phyloP scores from a whole-genome alignment of 768 basidiomycete species.

The Boletus insuetus region DNA sequence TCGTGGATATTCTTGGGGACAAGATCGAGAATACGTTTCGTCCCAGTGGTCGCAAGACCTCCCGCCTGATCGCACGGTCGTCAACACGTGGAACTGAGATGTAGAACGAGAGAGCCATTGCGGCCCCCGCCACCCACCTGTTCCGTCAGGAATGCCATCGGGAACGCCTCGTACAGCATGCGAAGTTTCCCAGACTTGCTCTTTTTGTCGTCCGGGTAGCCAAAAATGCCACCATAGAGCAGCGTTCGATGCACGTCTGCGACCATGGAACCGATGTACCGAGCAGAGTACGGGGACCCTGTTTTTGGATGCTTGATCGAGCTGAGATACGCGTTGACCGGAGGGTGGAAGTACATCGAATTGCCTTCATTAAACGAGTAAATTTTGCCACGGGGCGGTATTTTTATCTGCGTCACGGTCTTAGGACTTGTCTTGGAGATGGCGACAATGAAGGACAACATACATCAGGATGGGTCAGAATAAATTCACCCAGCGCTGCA shows the following conservation, averaged over 20 bases:
- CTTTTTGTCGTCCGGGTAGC: conserved; percentile 98
- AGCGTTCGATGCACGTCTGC: conserved; percentile 97
- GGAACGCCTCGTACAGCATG: conserved; percentile 95
- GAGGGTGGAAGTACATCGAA: conserved; percentile 87
- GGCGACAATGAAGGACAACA: conserved; percentile 21
- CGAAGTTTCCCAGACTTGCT: conserved; percentile 93
- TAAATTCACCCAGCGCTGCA: conserved; percentile 93
- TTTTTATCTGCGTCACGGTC: conserved; percentile 62
- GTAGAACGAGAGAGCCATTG: neutral
- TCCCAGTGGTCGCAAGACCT: conserved; percentile 94
- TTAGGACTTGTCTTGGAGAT: neutral
- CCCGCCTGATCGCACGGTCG: conserved; percentile 62
- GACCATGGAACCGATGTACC: conserved; percentile 99
- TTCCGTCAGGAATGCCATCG: conserved; percentile 94
- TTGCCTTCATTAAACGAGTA: conserved; percentile 99
- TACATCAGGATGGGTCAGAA: conserved; percentile 95
- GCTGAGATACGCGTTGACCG: conserved; percentile 77
- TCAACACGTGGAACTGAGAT: neutral
- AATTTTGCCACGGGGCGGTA: conserved; percentile 94
- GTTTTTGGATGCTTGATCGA: conserved; percentile 86
- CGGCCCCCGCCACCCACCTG: conserved; percentile 54
- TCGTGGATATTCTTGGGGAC: conserved; percentile 86
- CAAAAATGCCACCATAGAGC: conserved; percentile 97
- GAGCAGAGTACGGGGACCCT: conserved; percentile 81
- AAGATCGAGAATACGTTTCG: conserved; percentile 90